A percentile compares a stretch with the other conserved stretches of the same genome.
Conservation (phyloP, 306 rosid species). For the Fragaria vesca region DNA sequence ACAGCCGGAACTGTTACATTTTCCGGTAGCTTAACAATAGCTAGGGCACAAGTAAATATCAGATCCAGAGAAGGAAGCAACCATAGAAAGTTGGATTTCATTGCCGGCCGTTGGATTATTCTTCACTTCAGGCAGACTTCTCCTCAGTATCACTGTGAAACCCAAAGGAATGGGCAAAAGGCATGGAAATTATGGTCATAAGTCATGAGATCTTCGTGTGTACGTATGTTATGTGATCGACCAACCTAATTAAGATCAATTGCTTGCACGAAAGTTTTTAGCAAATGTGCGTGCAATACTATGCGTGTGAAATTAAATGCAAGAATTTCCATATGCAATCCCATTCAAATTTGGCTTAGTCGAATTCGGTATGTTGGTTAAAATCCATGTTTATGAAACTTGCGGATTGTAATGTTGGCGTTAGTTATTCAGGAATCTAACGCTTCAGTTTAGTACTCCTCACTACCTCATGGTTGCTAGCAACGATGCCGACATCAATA, state of each 20-base stretch:
- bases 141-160: not conserved
- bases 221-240: not conserved
- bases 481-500: too few relatives aligned
- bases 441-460: too few relatives aligned
- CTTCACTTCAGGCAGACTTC: not conserved
- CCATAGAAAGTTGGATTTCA: not conserved
- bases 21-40: slow-evolving; percentile 27
- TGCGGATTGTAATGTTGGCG: too few relatives aligned
- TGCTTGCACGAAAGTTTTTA: not conserved
- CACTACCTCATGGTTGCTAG: too few relatives aligned
- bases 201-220: not conserved
- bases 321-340: not conserved
- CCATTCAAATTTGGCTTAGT: not conserved
- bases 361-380: not conserved
- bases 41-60: slow-evolving; percentile 10
- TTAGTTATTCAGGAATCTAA: too few relatives aligned
- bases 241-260: not conserved
- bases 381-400: too few relatives aligned
- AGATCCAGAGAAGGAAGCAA: slow-evolving; percentile 10
- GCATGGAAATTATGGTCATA: not conserved
- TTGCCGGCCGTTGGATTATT: not conserved
- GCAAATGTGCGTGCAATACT: not conserved
- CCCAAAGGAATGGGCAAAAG: not conserved
- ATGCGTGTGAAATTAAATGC: not conserved
- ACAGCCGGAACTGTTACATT: slow-evolving; percentile 32